Conservation (phyloP, 1,284 basidiomycete species). For the Chalciporus sp. region DNA sequence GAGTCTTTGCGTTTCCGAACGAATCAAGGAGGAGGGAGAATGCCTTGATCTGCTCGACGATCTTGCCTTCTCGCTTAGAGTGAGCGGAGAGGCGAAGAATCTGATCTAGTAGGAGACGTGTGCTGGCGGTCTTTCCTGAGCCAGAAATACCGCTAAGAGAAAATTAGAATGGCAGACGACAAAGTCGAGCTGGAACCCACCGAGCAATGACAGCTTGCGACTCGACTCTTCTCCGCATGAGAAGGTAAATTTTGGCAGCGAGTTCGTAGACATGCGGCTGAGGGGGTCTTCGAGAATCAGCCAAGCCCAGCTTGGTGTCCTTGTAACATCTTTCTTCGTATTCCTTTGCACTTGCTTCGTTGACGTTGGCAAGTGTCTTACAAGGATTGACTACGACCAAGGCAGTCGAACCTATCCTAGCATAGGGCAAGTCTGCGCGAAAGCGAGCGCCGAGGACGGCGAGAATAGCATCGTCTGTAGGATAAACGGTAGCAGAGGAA, state of each 20-base stretch:
- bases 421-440: conserved; percentile 83
- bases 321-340: conserved; percentile 82
- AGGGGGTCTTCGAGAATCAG: conserved; percentile 60
- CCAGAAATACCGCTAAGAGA: conserved; percentile 79
- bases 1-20: conserved; percentile 90
- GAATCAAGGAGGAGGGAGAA: conserved; percentile 80
- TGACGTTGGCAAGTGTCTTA: conserved; percentile 79
- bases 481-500: conserved; percentile 66
- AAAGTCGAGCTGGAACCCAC: conserved; percentile 46
- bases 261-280: conserved; percentile 90
- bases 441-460: conserved; percentile 82
- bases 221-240: conserved; percentile 79
- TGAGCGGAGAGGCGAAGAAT: conserved; percentile 81
- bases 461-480: conserved; percentile 81
- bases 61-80: conserved; percentile 72
- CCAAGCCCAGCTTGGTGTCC: conserved; percentile 67
- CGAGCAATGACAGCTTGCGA: conserved; percentile 82
- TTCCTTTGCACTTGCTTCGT: conserved; percentile 80
- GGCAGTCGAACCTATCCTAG: conserved; percentile 70
- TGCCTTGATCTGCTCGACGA: conserved; percentile 82
- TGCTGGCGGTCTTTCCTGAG: conserved; percentile 83
- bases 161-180: conserved; percentile 15
- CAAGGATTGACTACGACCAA: conserved; percentile 87
- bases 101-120: conserved; percentile 79
- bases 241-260: conserved; percentile 80